These are phyloP conservation scores for Fraxinus baroniana DNA, from an alignment of 305 asterid species.

Conservation along the genomic window DNA sequence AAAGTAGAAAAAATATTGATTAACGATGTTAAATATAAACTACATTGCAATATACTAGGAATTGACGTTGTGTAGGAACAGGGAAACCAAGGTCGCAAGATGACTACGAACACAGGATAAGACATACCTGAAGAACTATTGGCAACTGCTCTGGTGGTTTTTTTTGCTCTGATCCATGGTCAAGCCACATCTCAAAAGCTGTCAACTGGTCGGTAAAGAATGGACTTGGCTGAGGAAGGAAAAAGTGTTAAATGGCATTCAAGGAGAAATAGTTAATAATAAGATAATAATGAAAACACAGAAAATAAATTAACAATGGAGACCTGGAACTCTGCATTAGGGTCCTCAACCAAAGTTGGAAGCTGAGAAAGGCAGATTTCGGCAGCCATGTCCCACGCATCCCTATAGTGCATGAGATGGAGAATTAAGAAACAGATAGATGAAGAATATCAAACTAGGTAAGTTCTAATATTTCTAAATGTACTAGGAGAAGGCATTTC, in stretches of 20 bases:
- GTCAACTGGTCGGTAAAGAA: conserved; percentile 98
- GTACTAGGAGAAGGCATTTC: conserved; percentile 16
- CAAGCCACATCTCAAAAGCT: conserved; percentile 99
- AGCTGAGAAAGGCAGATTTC: conserved; percentile 99
- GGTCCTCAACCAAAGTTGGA: conserved; percentile 83
- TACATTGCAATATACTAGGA: conserved; percentile 11
- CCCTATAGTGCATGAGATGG: conserved; percentile 53
- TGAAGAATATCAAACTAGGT: conserved; percentile 12
- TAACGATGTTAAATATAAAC: not conserved
- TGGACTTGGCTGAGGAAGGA: conserved; percentile 80
- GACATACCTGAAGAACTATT: conserved; percentile 92
- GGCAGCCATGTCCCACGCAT: conserved; percentile 99
- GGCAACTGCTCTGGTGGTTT: conserved; percentile 99
- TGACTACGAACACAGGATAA: conserved; percentile 13
- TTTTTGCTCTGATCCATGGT: conserved; percentile 96
- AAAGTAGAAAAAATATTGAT: not conserved
- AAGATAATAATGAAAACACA: conserved; percentile 18
- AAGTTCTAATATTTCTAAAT: not conserved
- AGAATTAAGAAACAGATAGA: conserved; percentile 18
- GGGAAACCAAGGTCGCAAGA: not conserved
- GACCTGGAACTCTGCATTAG: conserved; percentile 97
- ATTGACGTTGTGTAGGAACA: not conserved
- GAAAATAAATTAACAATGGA: conserved; percentile 1
- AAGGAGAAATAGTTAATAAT: conserved; percentile 11
- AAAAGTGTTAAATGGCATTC: conserved; percentile 8